A percentile compares a stretch with the other conserved stretches of the same genome.
Conservation (phyloP, 768 basidiomycete species). For the Termitomyces sp. region DNA sequence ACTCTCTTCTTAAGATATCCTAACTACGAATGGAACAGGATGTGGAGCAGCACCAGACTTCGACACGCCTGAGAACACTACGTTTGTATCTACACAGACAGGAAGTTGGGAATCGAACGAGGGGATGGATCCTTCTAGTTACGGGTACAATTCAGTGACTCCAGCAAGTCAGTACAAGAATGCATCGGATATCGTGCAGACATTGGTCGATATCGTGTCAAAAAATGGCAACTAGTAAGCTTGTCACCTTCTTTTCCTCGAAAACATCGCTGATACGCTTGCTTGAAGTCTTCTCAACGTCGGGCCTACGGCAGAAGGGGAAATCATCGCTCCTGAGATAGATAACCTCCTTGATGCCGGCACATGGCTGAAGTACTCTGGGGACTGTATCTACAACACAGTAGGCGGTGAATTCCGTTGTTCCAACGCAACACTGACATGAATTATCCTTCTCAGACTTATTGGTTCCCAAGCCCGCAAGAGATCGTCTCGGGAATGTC, state of each 20-base stretch:
- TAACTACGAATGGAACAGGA: constrained; percentile 22
- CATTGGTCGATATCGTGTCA: constrained; percentile 49
- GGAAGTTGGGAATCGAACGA: constrained; percentile 53
- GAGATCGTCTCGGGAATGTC: constrained; percentile 22
- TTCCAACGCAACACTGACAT: not conserved
- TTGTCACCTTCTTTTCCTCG: not conserved
- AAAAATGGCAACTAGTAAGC: constrained; percentile 57
- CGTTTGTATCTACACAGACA: constrained; percentile 39
- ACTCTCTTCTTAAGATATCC: not conserved
- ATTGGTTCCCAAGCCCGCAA: constrained; percentile 43
- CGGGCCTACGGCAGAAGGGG: constrained; percentile 50
- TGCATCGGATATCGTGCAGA: constrained; percentile 41
- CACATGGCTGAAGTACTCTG: constrained; percentile 42
- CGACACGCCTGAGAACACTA: constrained; percentile 49
- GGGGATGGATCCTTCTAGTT: constrained; percentile 51
- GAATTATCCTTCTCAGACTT: constrained; percentile 23
- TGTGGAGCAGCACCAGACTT: constrained; percentile 48
- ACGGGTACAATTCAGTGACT: constrained; percentile 41
- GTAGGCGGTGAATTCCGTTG: constrained; percentile 21
- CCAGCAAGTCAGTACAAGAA: constrained; percentile 40
- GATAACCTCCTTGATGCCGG: constrained; percentile 45
- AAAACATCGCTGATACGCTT: not conserved
- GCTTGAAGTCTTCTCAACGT: constrained; percentile 39
- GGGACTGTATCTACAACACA: constrained; percentile 48
- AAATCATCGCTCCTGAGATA: constrained; percentile 42